Evolutionary conservation across 129 eudicot species (phyloP).

Genomic region (Logfia minima): DNA sequence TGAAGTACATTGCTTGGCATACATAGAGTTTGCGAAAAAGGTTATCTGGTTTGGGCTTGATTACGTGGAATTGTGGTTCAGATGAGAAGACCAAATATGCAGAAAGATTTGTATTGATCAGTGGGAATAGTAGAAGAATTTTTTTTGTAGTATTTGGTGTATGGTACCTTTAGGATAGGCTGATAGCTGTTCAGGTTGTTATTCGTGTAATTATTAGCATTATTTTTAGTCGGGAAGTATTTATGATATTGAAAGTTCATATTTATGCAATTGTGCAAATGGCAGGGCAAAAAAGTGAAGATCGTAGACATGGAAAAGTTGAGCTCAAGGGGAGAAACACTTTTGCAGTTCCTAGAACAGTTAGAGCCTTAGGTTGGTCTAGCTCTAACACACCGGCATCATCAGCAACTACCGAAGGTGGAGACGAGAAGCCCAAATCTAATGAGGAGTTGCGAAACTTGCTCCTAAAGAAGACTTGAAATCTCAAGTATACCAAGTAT

Average conservation of each 20-base stretch:
- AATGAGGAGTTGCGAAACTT: conserved; percentile 77
- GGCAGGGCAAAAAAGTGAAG: conserved; percentile 25
- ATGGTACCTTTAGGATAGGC: not conserved
- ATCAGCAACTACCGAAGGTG: conserved; percentile 38
- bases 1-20: not conserved
- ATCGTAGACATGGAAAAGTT: conserved; percentile 28
- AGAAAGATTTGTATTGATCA: no score
- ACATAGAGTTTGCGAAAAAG: not conserved
- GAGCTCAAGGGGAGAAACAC: conserved; percentile 73
- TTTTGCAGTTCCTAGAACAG: conserved; percentile 84
- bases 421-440: conserved; percentile 73
- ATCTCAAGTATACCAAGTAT: not conserved
- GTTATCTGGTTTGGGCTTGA: not conserved
- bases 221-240: no score
- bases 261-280: not conserved
- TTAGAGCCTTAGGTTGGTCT: conserved; percentile 56
- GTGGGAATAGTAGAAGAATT: no score
- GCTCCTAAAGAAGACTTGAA: conserved; percentile 44
- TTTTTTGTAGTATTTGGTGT: not conserved
- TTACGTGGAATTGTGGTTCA: conserved; percentile 1
- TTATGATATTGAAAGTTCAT: not conserved
- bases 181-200: no score
- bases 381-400: conserved; percentile 31
- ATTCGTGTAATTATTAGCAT: no score
- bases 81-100: not conserved